Evolutionary conservation across 179 eudicot genomes (phyloP), one percentile per base, ranked within the genome.

Genomic region (Carnegiea gigantea): DNA sequence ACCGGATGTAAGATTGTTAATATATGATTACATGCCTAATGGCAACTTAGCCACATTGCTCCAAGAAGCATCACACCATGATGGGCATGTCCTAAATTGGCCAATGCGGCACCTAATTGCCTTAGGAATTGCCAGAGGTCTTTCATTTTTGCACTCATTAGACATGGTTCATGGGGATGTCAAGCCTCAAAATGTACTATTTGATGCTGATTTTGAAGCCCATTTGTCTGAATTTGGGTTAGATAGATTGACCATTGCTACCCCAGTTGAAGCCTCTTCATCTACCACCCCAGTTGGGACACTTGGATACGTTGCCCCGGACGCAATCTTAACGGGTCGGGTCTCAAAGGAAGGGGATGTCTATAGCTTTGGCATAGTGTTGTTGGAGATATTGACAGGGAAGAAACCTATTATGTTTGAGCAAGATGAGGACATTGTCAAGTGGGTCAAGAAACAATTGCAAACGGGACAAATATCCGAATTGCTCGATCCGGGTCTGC

Each of bases 201-300:
- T 92, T 73, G 95, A 92, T 88, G 95, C 95, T 28, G 95, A 92
- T 83, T 92, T 92, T 57, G 95, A 92, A 83, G 95, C 95, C 15
- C 95, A 92, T 89, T 83, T 92, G 23, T 92, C 93, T 0, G 95
- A 92, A 73, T 92, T 88, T 14, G 93, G 95, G 23, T 80, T 92
- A 11, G 91, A 90, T 6, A 86, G 86, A 40, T 80, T 92, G 5
- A 88, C 86, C 18, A 77, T 84, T 48, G 88, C 83, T 2, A 84
- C 86, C 36, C 86, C 87, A 9, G 33, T 81, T 18, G 88, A 85
- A 71, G 82, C 92, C 26, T 89, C 95, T 5, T 70, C 88, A 10
- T 92, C 93, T 2, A 80, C 89, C 18, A 78, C 84, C 0, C 73
- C 90, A 43, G 84, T 89, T 10, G 95, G 93, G 36, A 89, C 95